Conservation (phyloP, 1,284 basidiomycete species). For the Boletus holoroseus region DNA sequence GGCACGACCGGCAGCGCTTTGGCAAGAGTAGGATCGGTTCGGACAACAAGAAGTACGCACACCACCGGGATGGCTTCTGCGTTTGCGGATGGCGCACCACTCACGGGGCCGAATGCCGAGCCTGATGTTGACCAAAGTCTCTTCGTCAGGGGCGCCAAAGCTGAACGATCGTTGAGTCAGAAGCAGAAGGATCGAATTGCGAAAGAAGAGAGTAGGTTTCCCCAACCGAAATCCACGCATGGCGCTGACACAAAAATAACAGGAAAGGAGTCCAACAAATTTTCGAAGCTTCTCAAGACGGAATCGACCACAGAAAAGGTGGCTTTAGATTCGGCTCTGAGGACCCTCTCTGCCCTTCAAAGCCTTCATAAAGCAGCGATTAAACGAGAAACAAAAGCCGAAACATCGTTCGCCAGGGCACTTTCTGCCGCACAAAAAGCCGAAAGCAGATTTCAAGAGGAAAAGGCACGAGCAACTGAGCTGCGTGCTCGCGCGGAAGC, state of each 20-base stretch:
- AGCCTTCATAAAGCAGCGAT: conserved; percentile 31
- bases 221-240: not conserved
- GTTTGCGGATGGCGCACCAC: conserved; percentile 26
- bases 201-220: conserved; percentile 25
- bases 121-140: conserved; percentile 24
- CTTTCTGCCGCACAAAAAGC: conserved; percentile 28
- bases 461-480: conserved; percentile 23
- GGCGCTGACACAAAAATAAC: not conserved
- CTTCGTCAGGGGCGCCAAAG: conserved; percentile 16
- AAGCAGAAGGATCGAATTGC: conserved; percentile 28
- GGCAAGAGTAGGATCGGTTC: conserved; percentile 22
- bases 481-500: conserved; percentile 26
- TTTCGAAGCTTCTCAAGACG: conserved; percentile 27
- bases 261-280: conserved; percentile 25
- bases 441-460: conserved; percentile 29
- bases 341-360: conserved; percentile 26
- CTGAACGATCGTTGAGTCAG: conserved; percentile 27
- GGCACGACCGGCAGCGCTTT: not conserved
- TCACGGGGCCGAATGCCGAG: conserved; percentile 21
- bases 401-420: conserved; percentile 22
- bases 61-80: conserved; percentile 18
- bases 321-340: conserved; percentile 29
- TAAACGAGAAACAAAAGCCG: conserved; percentile 28
- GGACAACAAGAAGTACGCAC: conserved; percentile 21
- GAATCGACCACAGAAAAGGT: conserved; percentile 29